Evolutionary conservation across 768 basidiomycete species (phyloP).

Genomic region (Neoboletus brunneissimus): DNA sequence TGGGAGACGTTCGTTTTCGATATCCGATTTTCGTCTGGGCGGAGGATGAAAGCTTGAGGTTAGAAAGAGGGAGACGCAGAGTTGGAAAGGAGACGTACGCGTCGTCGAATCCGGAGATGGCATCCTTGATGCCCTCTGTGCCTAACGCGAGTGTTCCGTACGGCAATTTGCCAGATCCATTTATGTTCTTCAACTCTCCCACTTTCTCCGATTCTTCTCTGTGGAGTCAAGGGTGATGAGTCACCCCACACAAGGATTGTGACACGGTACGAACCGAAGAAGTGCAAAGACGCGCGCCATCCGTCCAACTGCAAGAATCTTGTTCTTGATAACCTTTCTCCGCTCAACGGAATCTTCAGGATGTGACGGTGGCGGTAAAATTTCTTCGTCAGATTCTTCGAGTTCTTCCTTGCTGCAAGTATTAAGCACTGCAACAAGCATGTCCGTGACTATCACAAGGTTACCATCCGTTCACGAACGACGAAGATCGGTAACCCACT

Average conservation of each 20-base stretch:
- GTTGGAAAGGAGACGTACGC: conserved; percentile 60
- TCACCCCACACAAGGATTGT: not conserved
- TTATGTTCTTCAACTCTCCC: conserved; percentile 92
- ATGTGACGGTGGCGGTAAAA: conserved; percentile 34
- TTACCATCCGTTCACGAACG: conserved; percentile 1
- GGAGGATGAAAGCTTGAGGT: not conserved
- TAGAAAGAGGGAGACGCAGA: not conserved
- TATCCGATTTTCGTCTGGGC: conserved; percentile 90
- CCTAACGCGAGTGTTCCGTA: conserved; percentile 83
- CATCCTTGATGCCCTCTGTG: conserved; percentile 92
- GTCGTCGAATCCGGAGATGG: conserved; percentile 91
- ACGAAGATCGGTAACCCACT: conserved; percentile 46
- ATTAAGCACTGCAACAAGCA: conserved; percentile 95
- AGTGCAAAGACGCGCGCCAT: conserved; percentile 96
- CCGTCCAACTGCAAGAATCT: conserved; percentile 95
- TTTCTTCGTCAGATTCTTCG: conserved; percentile 65
- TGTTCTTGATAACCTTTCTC: conserved; percentile 92
- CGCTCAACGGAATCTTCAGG: conserved; percentile 63
- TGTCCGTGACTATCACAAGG: conserved; percentile 78
- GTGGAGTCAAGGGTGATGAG: not conserved
- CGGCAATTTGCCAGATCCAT: conserved; percentile 73
- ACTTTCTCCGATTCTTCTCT: conserved; percentile 98
- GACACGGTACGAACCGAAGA: conserved; percentile 67
- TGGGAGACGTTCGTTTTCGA: conserved; percentile 98
- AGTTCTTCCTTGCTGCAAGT: conserved; percentile 97